Base-by-base conservation (phyloP, 495 filamentous ascomycete genomes). In the Neurospora sublineolata region DNA sequence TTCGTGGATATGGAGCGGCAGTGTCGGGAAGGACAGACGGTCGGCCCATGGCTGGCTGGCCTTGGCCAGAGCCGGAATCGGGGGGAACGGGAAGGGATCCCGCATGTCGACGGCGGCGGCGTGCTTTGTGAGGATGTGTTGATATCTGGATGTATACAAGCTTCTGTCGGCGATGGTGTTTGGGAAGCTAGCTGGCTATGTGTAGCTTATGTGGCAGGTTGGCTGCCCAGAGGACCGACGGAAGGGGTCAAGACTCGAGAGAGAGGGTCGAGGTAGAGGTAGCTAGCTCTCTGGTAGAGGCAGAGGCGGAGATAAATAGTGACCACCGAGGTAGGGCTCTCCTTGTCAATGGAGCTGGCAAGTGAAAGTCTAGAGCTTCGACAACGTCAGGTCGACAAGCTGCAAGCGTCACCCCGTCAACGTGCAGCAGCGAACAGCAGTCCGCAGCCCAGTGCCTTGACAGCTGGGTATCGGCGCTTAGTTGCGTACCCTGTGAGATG, bases 1-100 rank as follows among this genome's bases (percentile, higher is more conserved):
- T 79, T 99, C 94, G 83, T 99, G 95, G 80, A 93, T 84, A 82
- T 99, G 95, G 30, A 94, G 85, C 3, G 91, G 87, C 46, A 98
- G 87, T 14, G 91, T 91, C 8, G 89, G 84, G 42, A 97, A 85
- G 67, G 79, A 79, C 74, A 92, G 77, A 38, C 77, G 82, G 73
- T 88, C 83, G 40, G 89, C 87, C 79, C 86, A 83, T 33, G 89
- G 89, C 77, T 87, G 78, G 71, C 88, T 77, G 69, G 84, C 81
- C 73, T 80, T 79, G 75, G 79, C 82, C 60, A 91, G 84, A 73
- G 82, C 82, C 38, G 84, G 84, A 27, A 86, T 79, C 37, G 88
- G 82, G 68, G 87, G 79, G 77, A 90, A 78, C 67, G 90, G 87
- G 80, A 94, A 91, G 14, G 90, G 89, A 76, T 94, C 92, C 80